Base-by-base conservation (phyloP, 179 eudicot genomes). In the Silene vulgaris region DNA sequence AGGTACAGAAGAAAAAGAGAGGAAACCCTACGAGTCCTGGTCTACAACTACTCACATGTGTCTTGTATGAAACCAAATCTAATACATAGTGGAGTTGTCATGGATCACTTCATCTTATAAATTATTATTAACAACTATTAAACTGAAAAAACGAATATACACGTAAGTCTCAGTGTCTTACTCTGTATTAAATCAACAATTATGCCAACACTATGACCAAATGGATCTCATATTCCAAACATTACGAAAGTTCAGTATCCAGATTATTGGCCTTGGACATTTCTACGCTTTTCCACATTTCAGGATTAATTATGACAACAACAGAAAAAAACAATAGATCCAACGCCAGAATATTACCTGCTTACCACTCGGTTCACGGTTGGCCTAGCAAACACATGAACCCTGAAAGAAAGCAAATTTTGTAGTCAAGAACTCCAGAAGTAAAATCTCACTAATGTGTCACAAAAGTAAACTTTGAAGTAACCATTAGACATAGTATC, bases 331-430 rank as follows among this genome's bases (percentile, higher is more conserved):
- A 5, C 28, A 28, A 26, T 43, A 20, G 23, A 29, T 65, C 43
- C 68, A 66, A 72, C 32, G 19, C 45, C 29, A 13, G 37, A 45
- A 17, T 9, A 28, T 65, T 92, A 95, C 99, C 99, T 92, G 86
- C 82, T 89, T 32, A 88, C 97, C 69, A 95, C 89, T 50, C 99
- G 97, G 85, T 82, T 95, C 63, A 90, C 84, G 20, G 96, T 87
- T 79, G 97, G 99, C 82, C 90, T 90, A 80, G 87, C 84, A 79
- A 95, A 95, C 65, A 86, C 77, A 82, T 92, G 97, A 67, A 95
- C 95, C 90, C 99, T 95, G 91, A 71, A 80, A 75, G 65, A 60
- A 66, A 80, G 71, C 16, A 77, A 29, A 37, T 14, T 5, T 57
- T 26, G 59, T 56, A 56, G 45, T 56, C 19, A 45, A 14, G 45